Percentiles rank a stretch among this genome's conserved stretches.
Conservation (phyloP, 345 rosid species). For the Hibiscus mutabilis region DNA sequence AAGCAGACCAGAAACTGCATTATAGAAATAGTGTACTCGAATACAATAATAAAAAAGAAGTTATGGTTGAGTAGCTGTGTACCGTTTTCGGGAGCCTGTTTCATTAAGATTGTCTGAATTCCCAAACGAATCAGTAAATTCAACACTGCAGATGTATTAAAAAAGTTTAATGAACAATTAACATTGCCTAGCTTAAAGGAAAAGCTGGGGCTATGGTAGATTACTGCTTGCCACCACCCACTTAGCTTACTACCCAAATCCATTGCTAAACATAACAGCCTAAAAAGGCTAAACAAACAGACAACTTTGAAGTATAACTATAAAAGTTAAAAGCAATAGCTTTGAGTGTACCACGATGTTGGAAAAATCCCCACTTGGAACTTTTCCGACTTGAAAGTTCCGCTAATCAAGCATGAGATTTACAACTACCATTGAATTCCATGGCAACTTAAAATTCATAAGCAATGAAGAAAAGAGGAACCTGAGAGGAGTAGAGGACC, state of each 20-base stretch:
- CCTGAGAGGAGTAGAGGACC: slow-evolving; percentile 36
- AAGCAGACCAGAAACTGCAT: neutral
- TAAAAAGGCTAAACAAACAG: neutral
- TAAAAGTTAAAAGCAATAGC: neutral
- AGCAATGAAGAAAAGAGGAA: neutral
- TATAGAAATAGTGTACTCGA: neutral
- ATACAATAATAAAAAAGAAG: neutral
- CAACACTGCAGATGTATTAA: slow-evolving; percentile 17
- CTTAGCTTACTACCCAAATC: neutral
- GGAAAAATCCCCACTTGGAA: neutral
- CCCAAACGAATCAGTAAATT: slow-evolving; percentile 27
- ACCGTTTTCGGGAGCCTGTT: slow-evolving; percentile 33
- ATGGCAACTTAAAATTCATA: neutral
- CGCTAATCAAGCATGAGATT: neutral
- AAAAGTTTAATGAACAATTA: neutral
- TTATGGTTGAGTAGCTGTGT: neutral
- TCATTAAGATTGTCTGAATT: slow-evolving; percentile 27
- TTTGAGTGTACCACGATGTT: neutral
- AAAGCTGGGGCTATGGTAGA: neutral
- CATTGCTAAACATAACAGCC: neutral
- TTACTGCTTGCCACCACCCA: neutral
- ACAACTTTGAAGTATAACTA: neutral
- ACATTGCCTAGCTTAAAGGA: neutral
- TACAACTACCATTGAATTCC: neutral
- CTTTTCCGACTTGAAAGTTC: neutral